Conservation (phyloP, 805 yeast genomes). For the Pichia paraexigua region DNA sequence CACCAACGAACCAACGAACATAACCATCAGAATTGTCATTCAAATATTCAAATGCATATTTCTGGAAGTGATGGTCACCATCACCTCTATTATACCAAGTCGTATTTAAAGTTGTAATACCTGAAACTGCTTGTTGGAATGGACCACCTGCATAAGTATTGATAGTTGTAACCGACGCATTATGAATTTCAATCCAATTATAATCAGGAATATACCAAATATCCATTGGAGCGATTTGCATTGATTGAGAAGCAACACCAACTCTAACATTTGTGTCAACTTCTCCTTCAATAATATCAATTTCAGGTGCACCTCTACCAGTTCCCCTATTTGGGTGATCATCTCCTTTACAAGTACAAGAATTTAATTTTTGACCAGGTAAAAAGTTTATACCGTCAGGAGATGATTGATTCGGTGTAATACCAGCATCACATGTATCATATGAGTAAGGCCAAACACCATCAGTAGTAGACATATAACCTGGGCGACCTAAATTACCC, state of each 20-base stretch:
- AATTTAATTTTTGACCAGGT: conserved; percentile 72
- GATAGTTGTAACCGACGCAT: conserved; percentile 64
- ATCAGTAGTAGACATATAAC: conserved; percentile 77
- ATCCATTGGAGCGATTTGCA: conserved; percentile 90
- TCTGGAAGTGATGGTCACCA: conserved; percentile 50
- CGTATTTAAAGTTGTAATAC: conserved; percentile 65
- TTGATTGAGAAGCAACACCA: conserved; percentile 85
- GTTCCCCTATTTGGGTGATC: conserved; percentile 83
- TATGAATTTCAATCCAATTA: conserved; percentile 65
- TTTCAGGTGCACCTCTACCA: conserved; percentile 95
- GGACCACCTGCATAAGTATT: conserved; percentile 92
- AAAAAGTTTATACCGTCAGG: conserved; percentile 82
- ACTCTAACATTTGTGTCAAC: conserved; percentile 40
- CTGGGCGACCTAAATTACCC: conserved; percentile 92
- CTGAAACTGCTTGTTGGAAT: conserved; percentile 87
- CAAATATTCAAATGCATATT: conserved; percentile 68
- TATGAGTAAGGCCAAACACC: conserved; percentile 96
- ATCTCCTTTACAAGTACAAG: conserved; percentile 74
- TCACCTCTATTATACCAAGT: conserved; percentile 73
- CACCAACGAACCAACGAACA: conserved; percentile 81
- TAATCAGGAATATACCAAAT: conserved; percentile 93
- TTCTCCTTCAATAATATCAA: conserved; percentile 86
- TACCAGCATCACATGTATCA: conserved; percentile 85
- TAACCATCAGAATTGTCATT: conserved; percentile 69
- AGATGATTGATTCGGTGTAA: conserved; percentile 87